Base-by-base conservation (phyloP, 352 stramenopile species). In the Peronospora destructor region DNA sequence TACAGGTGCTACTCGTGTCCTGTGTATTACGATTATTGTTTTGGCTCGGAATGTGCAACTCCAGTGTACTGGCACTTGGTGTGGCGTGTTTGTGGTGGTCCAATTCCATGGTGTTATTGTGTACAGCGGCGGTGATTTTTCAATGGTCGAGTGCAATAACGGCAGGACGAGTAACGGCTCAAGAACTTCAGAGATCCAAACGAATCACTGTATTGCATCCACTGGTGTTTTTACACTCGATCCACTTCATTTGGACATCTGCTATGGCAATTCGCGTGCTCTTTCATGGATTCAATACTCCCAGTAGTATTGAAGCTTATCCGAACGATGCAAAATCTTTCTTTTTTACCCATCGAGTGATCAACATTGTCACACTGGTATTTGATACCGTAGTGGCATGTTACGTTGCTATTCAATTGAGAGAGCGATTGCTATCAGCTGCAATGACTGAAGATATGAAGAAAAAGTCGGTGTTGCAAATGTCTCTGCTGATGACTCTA, bases 381-480 rank as follows among this genome's bases (percentile, higher is more conserved):
- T 64, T 81, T 35, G 76, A 87, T 50, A 61, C 44, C 0, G 42
- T 76, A 3, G 59, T 70, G 16, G 73, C 71, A 3, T 66, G 64
- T 11, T 64, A 68, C 25, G 67, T 87, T 4, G 64, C 73, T 3
- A 21, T 66, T 9, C 73, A 77, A 30, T 46, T 87, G 17, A 61
- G 67, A 34, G 44, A 67, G 26, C 43, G 76, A 29, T 49, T 87
- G 37, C 53, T 84, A 9, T 65, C 71, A 14, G 76, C 73, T 16
- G 76, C 76, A 5, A 84, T 87, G 73, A 61, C 73, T 0, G 76
- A 87, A 36, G 67, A 87, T 28, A 85, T 87, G 73, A 87, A 85
- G 63, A 59, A 63, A 14, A 87, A 87, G 54, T 84, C 73, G 29
- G 69, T 84, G 28, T 58, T 76, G 26, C 76, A 87, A 57, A 84